phyloP scores from a whole-genome alignment of 139 green algal species.

The Chlamydomonas schloesseri region DNA sequence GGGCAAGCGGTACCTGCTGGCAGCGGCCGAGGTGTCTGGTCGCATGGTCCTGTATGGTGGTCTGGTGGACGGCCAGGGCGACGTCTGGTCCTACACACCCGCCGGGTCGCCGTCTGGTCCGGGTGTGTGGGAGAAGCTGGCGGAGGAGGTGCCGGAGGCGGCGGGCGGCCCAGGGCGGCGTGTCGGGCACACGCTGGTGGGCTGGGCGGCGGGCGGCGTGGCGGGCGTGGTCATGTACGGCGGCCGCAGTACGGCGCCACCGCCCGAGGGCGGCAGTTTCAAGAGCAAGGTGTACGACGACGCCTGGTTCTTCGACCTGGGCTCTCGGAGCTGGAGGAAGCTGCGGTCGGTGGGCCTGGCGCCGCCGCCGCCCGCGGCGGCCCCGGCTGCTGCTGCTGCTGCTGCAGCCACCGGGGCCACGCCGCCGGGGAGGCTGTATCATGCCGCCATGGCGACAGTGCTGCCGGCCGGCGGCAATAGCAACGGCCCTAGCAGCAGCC shows the following conservation, averaged over 20 bases:
- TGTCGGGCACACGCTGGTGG: not conserved
- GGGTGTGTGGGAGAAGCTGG: slow-evolving; percentile 27
- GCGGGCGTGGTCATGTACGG: slow-evolving; percentile 39
- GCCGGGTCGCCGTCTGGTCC: too few species aligned
- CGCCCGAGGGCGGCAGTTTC: not conserved
- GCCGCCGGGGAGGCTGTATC: slow-evolving; percentile 16
- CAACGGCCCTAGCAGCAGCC: not conserved
- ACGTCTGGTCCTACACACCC: slow-evolving; percentile 48
- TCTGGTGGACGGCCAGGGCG: slow-evolving; percentile 39
- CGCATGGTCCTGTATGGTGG: slow-evolving; percentile 52
- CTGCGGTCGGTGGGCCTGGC: not conserved
- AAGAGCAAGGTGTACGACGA: not conserved
- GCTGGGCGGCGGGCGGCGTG: not conserved
- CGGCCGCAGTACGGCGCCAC: not conserved
- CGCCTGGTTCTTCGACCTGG: slow-evolving; percentile 49
- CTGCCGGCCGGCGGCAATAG: not conserved
- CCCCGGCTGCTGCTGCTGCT: too few species aligned
- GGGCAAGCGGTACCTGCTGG: slow-evolving; percentile 47
- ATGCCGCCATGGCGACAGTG: slow-evolving; percentile 6
- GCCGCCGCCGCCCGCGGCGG: not conserved
- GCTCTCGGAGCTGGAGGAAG: not conserved
- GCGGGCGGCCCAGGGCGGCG: slow-evolving; percentile 25
- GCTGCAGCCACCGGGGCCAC: too few species aligned
- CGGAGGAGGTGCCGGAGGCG: not conserved
- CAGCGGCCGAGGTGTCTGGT: not conserved